These are phyloP conservation scores for Exidia glandulosa DNA, from an alignment of 768 basidiomycete species.

Conservation along the genomic window DNA sequence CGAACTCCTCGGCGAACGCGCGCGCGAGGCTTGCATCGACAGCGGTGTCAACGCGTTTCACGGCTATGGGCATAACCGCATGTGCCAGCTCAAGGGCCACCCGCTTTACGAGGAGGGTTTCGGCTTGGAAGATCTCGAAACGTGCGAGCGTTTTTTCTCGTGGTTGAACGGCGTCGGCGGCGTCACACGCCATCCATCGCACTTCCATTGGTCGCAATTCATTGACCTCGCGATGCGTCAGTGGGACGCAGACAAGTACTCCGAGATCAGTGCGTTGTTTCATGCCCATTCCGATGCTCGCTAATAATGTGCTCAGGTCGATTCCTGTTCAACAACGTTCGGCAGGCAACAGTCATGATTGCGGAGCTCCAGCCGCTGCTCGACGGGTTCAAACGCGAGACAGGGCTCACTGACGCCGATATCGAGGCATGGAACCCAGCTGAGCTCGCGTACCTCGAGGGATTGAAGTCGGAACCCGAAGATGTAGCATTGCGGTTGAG, in stretches of 20 bases:
- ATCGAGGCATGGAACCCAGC: background rate
- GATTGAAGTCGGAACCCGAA: background rate
- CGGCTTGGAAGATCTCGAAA: constrained; percentile 13
- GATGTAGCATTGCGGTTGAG: background rate
- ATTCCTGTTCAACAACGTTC: background rate
- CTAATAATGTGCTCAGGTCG: background rate
- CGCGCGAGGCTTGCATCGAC: background rate
- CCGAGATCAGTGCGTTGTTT: constrained; percentile 5
- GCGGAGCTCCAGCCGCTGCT: background rate
- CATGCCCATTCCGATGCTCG: background rate
- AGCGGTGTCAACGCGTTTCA: constrained; percentile 6
- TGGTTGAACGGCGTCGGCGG: constrained; percentile 8
- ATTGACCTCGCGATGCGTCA: constrained; percentile 9
- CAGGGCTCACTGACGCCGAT: background rate
- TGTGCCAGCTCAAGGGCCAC: constrained; percentile 11
- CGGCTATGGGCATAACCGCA: constrained; percentile 11
- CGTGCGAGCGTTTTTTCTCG: constrained; percentile 11
- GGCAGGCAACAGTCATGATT: background rate
- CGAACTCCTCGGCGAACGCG: background rate
- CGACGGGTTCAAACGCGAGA: background rate
- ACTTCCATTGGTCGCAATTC: constrained; percentile 5
- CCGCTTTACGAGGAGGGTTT: constrained; percentile 6
- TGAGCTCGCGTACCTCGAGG: background rate
- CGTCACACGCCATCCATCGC: constrained; percentile 7
- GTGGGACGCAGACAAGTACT: constrained; percentile 14